A percentile compares a stretch with the other conserved stretches of the same genome.
Conservation (phyloP, 202 grass and related monocot genomes). For the Schoenoplectus tabernaemontani region DNA sequence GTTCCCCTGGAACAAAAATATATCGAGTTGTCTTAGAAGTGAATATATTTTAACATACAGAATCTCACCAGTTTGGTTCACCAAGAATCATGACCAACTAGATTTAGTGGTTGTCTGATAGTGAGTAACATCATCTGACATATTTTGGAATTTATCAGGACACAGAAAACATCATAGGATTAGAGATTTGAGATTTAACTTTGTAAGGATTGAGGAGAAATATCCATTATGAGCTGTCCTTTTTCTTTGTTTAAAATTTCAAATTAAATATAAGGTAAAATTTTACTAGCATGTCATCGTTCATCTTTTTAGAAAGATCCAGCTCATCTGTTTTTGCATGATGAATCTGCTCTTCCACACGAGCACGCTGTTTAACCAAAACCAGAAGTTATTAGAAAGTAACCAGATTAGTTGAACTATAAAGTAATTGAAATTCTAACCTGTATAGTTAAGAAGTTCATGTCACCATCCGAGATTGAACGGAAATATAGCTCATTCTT, state of each 20-base stretch:
- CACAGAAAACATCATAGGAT: constrained; percentile 24
- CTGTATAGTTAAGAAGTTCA: constrained; percentile 57
- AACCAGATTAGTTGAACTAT: constrained; percentile 5
- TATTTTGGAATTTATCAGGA: constrained; percentile 34
- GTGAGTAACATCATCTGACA: constrained; percentile 33
- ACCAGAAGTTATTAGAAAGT: constrained; percentile 3
- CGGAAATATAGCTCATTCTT: constrained; percentile 61
- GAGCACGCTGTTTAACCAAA: constrained; percentile 5
- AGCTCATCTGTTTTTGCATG: neutral
- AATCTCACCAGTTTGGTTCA: constrained; percentile 42
- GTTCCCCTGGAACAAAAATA: constrained; percentile 47
- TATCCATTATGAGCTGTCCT: neutral
- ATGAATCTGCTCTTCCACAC: neutral
- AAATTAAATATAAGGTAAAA: neutral
- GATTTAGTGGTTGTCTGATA: constrained; percentile 29
- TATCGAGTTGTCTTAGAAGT: neutral
- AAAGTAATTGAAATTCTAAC: constrained; percentile 37
- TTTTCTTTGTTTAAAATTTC: neutral
- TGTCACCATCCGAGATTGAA: constrained; percentile 53
- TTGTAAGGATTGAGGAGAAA: neutral
- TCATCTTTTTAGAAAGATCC: constrained; percentile 16
- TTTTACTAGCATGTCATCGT: neutral
- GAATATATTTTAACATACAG: constrained; percentile 18
- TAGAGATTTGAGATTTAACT: constrained; percentile 6
- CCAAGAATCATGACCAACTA: constrained; percentile 45